phyloP scores from a whole-genome alignment of 78 protist species.

The Dictyostelium intermedium region DNA sequence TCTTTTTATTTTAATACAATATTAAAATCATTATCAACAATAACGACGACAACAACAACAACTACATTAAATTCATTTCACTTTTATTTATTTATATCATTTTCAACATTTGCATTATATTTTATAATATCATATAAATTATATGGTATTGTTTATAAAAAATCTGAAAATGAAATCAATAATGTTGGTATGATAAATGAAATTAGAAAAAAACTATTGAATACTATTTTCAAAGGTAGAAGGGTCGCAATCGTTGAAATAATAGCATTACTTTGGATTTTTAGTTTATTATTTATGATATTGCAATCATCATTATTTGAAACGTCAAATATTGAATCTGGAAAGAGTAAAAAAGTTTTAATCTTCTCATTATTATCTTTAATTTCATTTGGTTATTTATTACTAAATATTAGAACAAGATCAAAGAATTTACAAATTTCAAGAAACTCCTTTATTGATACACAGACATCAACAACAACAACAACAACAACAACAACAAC shows the following conservation, averaged over 20 bases:
- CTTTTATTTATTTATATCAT: neutral
- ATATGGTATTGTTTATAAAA: neutral
- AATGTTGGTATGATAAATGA: neutral
- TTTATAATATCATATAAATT: neutral
- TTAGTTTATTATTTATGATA: neutral
- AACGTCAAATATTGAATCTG: neutral
- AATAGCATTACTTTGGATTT: neutral
- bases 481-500: too few relatives aligned
- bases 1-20: neutral
- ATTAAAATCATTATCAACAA: neutral
- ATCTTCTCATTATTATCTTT: neutral
- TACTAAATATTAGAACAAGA: constrained; percentile 16
- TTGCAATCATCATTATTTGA: neutral
- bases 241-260: neutral
- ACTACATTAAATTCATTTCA: neutral
- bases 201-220: neutral
- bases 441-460: neutral
- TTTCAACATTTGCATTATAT: neutral
- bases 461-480: neutral
- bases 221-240: neutral
- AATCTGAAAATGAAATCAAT: neutral
- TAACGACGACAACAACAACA: neutral
- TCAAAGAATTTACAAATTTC: neutral
- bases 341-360: constrained; percentile 1
- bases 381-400: constrained; percentile 22